phyloP scores from a whole-genome alignment of 2,329 filamentous ascomycete species.

The Lecanoromycetidae sp. region DNA sequence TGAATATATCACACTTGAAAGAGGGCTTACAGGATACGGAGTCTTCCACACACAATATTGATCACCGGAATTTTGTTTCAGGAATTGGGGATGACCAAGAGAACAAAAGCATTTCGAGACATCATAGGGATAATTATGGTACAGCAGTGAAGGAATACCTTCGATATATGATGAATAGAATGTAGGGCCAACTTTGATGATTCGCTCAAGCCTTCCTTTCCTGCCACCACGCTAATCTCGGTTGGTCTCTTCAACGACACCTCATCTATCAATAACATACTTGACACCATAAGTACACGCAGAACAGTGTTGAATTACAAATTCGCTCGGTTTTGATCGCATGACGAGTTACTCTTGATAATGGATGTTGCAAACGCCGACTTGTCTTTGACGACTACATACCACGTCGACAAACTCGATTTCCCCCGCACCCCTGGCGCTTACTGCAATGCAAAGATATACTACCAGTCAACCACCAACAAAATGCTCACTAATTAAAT shows the following conservation, averaged over 20 bases:
- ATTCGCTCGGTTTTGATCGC: not conserved
- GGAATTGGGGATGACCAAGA: too few relatives aligned
- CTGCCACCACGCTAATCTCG: constrained; percentile 13
- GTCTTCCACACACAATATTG: not conserved
- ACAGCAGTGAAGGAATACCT: too few relatives aligned
- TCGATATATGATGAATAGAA: not conserved
- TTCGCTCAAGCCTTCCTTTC: constrained; percentile 1
- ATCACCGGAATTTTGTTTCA: too few relatives aligned
- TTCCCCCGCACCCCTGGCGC: too few relatives aligned
- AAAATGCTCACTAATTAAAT: too few relatives aligned
- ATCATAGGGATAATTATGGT: too few relatives aligned
- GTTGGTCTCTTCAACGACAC: constrained; percentile 9
- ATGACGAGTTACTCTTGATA: not conserved
- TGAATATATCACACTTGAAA: not conserved
- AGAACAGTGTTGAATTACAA: not conserved
- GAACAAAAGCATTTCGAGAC: too few relatives aligned
- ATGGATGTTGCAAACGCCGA: not conserved
- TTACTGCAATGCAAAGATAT: too few relatives aligned
- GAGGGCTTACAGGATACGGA: constrained; percentile 4
- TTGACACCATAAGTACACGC: not conserved
- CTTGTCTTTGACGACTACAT: not conserved
- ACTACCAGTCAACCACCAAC: too few relatives aligned
- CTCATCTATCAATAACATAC: not conserved
- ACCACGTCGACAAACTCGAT: too few relatives aligned
- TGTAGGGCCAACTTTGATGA: not conserved